Conservation (phyloP, 805 yeast genomes). For the Nakazawaea ernobii region DNA sequence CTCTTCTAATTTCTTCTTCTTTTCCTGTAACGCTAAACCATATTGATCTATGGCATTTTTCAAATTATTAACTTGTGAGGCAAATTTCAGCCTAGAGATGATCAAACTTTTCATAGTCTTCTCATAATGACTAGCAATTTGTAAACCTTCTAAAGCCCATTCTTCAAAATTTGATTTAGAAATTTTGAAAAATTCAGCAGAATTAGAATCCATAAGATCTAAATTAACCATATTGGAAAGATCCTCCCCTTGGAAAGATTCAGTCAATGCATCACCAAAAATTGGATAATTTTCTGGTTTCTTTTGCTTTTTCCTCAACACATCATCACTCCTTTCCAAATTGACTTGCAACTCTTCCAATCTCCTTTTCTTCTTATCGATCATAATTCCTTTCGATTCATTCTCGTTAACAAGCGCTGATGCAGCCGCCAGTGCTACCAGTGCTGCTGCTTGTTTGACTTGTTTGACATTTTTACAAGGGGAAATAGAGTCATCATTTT, state of each 20-base stretch:
- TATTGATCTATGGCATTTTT: conserved; percentile 31
- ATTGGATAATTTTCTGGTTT: background rate
- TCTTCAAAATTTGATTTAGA: conserved; percentile 21
- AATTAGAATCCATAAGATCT: background rate
- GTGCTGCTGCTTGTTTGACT: background rate
- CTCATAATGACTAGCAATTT: conserved; percentile 27
- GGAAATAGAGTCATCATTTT: background rate
- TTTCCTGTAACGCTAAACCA: conserved; percentile 25
- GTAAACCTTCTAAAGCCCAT: conserved; percentile 34
- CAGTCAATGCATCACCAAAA: background rate
- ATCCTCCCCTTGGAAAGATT: conserved; percentile 1
- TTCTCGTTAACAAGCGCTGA: background rate
- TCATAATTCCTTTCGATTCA: background rate
- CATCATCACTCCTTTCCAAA: background rate
- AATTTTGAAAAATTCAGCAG: conserved; percentile 13
- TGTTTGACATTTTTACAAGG: conserved; percentile 7
- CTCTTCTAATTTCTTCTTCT: conserved; percentile 26
- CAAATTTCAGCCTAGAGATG: conserved; percentile 16
- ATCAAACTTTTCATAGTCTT: conserved; percentile 30
- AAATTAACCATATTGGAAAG: background rate
- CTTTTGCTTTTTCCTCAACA: background rate
- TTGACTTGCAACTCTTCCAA: background rate
- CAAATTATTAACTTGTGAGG: conserved; percentile 23
- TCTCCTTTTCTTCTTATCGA: background rate
- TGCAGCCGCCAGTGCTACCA: background rate